phyloP scores from a whole-genome alignment of 768 basidiomycete genomes.

The Serendipita sp. region DNA sequence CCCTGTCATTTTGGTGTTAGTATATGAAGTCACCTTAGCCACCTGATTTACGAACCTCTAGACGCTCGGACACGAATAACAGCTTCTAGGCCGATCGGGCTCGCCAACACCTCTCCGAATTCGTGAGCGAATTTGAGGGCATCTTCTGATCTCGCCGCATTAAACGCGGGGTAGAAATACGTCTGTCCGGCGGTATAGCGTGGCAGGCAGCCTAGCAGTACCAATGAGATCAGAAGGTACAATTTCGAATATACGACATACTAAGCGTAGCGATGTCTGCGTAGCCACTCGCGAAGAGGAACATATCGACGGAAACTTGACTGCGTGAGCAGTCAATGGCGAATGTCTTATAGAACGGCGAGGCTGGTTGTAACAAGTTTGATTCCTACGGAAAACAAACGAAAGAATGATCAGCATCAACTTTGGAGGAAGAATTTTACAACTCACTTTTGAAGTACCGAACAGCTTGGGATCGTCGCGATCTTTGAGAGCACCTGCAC shows the following conservation, averaged over 20 bases:
- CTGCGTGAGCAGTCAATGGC: conserved; percentile 96
- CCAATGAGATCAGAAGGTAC: background rate
- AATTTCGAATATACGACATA: conserved; percentile 21
- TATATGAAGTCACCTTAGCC: background rate
- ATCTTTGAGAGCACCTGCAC: conserved; percentile 85
- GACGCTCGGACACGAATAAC: conserved; percentile 98
- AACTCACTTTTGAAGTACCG: conserved; percentile 72
- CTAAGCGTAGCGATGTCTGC: conserved; percentile 92
- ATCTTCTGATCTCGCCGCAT: conserved; percentile 84
- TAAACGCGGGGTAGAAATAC: conserved; percentile 97
- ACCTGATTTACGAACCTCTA: conserved; percentile 36
- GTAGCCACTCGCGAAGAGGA: conserved; percentile 86
- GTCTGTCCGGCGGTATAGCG: conserved; percentile 98
- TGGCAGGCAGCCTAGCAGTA: conserved; percentile 59
- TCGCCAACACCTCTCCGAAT: conserved; percentile 82
- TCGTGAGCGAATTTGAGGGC: conserved; percentile 98
- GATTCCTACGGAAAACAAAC: conserved; percentile 80
- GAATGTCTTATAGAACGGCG: conserved; percentile 94
- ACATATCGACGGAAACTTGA: conserved; percentile 98
- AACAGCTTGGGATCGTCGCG: conserved; percentile 93
- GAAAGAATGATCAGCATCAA: conserved; percentile 6
- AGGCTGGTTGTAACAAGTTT: conserved; percentile 78
- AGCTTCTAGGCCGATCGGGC: conserved; percentile 90
- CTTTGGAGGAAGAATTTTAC: background rate
- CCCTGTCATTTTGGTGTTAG: conserved; percentile 29